Evolutionary conservation across 176 grass and related monocot species (phyloP).

Genomic region (Phoenix dactylifera): DNA sequence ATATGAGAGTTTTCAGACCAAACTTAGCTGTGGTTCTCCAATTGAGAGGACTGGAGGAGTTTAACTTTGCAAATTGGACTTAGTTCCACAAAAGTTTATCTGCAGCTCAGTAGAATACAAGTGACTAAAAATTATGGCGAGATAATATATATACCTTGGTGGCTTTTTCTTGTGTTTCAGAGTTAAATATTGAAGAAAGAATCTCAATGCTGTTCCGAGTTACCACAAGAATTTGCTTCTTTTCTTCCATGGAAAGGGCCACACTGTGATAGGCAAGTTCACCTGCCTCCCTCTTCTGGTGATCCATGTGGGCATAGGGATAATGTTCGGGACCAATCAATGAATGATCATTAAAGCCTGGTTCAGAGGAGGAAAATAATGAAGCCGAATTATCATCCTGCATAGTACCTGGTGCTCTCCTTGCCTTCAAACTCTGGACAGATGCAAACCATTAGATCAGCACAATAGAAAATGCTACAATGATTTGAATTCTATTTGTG

Average conservation of each 20-base stretch:
- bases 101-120: no score
- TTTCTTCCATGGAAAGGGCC: constrained; percentile 18
- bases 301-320: constrained; percentile 3
- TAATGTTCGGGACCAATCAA: constrained; percentile 5
- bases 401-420: constrained; percentile 12
- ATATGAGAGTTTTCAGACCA: no score
- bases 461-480: neutral
- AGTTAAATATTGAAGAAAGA: constrained; percentile 22
- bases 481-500: neutral
- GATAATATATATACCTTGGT: constrained; percentile 3
- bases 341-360: constrained; percentile 9
- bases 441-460: neutral
- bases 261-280: neutral
- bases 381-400: constrained; percentile 12
- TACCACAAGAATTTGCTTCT: constrained; percentile 22
- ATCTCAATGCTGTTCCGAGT: constrained; percentile 26
- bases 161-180: constrained; percentile 16
- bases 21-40: no score
- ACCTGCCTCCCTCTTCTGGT: neutral
- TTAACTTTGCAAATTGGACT: no score
- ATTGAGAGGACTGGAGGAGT: no score
- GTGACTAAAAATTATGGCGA: no score
- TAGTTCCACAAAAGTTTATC: no score
- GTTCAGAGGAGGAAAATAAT: constrained; percentile 10
- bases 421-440: constrained; percentile 22